These are phyloP conservation scores for Tirmania nivea DNA, from an alignment of 495 filamentous ascomycete genomes.

Conservation along the genomic window DNA sequence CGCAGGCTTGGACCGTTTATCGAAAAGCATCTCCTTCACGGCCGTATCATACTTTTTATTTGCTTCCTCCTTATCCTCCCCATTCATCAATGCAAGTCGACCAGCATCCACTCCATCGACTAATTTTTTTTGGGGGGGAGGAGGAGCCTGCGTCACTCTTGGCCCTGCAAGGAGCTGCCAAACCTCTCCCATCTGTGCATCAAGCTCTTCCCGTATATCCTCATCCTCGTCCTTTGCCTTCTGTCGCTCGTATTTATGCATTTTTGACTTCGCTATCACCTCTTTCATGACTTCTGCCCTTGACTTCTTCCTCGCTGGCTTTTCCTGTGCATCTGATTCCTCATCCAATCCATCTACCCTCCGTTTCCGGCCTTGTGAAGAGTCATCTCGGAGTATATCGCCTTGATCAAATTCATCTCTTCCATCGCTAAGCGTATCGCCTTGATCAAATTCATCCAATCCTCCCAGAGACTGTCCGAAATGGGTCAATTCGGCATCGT, in stretches of 20 bases:
- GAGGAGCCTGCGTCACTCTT: slow-evolving; percentile 5
- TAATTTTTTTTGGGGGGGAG: slow-evolving; percentile 1
- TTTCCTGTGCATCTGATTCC: slow-evolving; percentile 24
- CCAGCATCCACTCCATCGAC: slow-evolving; percentile 32
- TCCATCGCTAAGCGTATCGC: slow-evolving; percentile 35
- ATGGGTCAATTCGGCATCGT: slow-evolving; percentile 55
- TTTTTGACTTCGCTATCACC: slow-evolving; percentile 90
- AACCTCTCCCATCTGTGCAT: slow-evolving; percentile 58
- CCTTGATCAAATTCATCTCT: slow-evolving; percentile 24
- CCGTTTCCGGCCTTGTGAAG: slow-evolving; percentile 29
- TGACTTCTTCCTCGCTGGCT: slow-evolving; percentile 63
- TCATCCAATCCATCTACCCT: slow-evolving; percentile 22
- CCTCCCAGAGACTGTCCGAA: slow-evolving; percentile 46
- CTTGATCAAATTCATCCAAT: slow-evolving; percentile 35
- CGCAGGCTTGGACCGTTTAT: slow-evolving; percentile 61
- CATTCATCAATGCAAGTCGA: slow-evolving; percentile 35
- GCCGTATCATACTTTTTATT: slow-evolving; percentile 59
- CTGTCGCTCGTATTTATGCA: slow-evolving; percentile 82
- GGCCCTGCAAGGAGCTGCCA: slow-evolving; percentile 41
- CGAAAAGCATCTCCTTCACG: slow-evolving; percentile 57
- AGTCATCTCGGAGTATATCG: no score
- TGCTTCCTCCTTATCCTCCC: slow-evolving; percentile 40
- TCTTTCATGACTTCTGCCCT: slow-evolving; percentile 95
- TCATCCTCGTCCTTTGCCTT: slow-evolving; percentile 84
- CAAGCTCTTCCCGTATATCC: slow-evolving; percentile 59